Evolutionary conservation across 2,329 filamentous ascomycete genomes (phyloP).

Genomic region (Curvularia verruculosa): DNA sequence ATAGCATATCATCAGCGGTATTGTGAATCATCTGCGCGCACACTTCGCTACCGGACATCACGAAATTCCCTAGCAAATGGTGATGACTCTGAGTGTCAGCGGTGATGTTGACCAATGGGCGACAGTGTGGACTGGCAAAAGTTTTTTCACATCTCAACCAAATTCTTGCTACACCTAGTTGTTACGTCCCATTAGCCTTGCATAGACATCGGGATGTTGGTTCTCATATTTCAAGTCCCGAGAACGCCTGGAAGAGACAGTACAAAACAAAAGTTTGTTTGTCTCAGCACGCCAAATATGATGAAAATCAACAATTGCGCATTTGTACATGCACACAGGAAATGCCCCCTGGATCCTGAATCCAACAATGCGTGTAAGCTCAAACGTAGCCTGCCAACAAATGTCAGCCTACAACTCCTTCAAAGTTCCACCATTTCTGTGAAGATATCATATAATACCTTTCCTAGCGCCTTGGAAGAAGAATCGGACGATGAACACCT

Average conservation of each 20-base stretch:
- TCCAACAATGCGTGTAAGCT: slow-evolving; percentile 4
- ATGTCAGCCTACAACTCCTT: slow-evolving; percentile 22
- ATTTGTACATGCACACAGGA: background rate
- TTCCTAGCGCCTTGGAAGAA: slow-evolving; percentile 92
- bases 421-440: slow-evolving; percentile 2
- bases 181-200: background rate
- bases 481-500: slow-evolving; percentile 97
- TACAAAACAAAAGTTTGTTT: slow-evolving; percentile 1
- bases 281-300: background rate
- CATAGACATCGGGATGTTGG: slow-evolving; percentile 1
- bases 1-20: background rate
- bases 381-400: slow-evolving; percentile 34
- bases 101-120: background rate
- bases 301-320: background rate
- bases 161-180: slow-evolving; percentile 1
- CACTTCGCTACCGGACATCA: background rate
- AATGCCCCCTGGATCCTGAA: background rate
- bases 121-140: background rate
- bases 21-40: background rate
- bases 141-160: background rate
- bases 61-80: background rate
- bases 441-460: slow-evolving; percentile 50
- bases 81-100: background rate
- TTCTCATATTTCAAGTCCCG: slow-evolving; percentile 9
- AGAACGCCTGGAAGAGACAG: slow-evolving; percentile 11